Percentiles rank a stretch among this genome's conserved stretches.
Evolutionary conservation across 768 basidiomycete genomes (phyloP).

Genomic region (Lyophyllum shimeji): DNA sequence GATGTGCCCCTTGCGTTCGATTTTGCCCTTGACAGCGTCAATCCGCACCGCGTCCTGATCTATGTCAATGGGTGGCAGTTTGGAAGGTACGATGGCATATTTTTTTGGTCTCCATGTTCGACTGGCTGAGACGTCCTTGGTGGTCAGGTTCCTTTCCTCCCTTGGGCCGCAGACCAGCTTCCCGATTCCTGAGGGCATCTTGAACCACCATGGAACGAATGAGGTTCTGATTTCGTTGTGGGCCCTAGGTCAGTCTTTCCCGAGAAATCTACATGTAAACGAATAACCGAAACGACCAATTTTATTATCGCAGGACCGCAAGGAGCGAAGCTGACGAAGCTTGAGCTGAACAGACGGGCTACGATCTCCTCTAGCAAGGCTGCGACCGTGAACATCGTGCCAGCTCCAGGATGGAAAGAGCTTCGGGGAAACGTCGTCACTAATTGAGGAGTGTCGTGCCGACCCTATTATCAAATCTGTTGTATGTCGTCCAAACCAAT

Average conservation of each 20-base stretch:
- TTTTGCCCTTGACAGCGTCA: constrained; percentile 45
- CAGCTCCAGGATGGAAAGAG: constrained; percentile 32
- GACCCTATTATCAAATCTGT: background rate
- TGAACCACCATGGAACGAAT: constrained; percentile 35
- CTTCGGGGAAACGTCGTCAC: constrained; percentile 17
- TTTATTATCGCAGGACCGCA: constrained; percentile 16
- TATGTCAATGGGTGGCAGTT: constrained; percentile 78
- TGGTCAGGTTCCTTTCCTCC: constrained; percentile 29
- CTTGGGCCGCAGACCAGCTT: constrained; percentile 51
- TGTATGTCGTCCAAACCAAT: background rate
- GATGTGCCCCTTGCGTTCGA: constrained; percentile 62
- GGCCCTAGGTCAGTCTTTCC: constrained; percentile 28
- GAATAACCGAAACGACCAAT: background rate
- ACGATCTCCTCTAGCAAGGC: constrained; percentile 27
- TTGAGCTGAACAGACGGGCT: constrained; percentile 29
- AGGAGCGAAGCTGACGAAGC: constrained; percentile 28
- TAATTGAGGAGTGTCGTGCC: background rate
- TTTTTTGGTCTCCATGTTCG: constrained; percentile 15
- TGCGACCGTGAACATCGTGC: constrained; percentile 25
- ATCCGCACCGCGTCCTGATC: constrained; percentile 61
- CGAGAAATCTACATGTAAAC: background rate
- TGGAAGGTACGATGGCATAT: constrained; percentile 53
- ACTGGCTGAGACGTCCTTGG: background rate
- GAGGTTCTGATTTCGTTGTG: constrained; percentile 34
- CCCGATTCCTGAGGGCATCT: constrained; percentile 35